phyloP scores from a whole-genome alignment of 345 rosid genomes.

The Brassica carinata region DNA sequence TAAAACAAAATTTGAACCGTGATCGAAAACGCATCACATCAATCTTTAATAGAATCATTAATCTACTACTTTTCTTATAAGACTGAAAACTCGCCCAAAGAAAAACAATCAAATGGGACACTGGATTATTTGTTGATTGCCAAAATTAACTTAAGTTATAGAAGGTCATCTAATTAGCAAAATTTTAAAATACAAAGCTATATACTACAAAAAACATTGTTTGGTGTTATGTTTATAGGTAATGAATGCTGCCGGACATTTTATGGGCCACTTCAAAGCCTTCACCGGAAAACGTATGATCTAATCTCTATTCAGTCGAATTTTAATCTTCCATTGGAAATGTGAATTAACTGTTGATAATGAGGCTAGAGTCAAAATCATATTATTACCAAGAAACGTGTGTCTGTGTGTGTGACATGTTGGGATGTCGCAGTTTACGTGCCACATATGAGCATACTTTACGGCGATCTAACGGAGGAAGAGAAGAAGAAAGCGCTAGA shows the following conservation, averaged over 20 bases:
- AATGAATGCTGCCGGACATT: conserved; percentile 57
- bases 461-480: conserved; percentile 62
- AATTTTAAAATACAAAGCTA: not conserved
- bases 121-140: no score
- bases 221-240: conserved; percentile 48
- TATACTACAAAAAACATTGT: not conserved
- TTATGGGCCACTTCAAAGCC: conserved; percentile 55
- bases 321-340: not conserved
- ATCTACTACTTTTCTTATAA: no score
- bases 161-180: not conserved
- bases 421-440: conserved; percentile 57
- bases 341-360: not conserved
- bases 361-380: conserved; percentile 15
- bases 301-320: not conserved
- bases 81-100: no score
- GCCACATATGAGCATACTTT: conserved; percentile 83
- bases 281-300: conserved; percentile 52
- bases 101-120: no score
- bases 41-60: no score
- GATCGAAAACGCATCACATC: no score
- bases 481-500: conserved; percentile 71
- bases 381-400: not conserved
- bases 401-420: not conserved
- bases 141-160: not conserved
- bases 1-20: no score